Conservation (phyloP, 2,329 filamentous ascomycete genomes). For the Paramyrothecium roridum region DNA sequence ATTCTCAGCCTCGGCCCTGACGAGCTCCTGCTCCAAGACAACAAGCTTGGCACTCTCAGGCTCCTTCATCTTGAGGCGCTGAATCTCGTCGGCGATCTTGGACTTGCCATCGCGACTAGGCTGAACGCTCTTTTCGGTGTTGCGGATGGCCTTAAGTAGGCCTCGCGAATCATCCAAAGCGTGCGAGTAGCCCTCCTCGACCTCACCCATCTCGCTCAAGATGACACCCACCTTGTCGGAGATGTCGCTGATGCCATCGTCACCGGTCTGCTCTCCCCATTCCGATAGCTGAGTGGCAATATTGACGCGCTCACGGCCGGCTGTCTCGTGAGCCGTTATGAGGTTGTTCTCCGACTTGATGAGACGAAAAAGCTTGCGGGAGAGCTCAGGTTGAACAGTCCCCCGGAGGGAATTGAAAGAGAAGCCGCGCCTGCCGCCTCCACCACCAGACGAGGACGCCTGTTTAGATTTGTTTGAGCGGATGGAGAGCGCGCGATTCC, state of each 20-base stretch:
- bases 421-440: slow-evolving; percentile 65
- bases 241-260: slow-evolving; percentile 84
- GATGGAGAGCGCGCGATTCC: slow-evolving; percentile 73
- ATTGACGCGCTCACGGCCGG: slow-evolving; percentile 76
- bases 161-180: slow-evolving; percentile 80
- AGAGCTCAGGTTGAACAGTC: slow-evolving; percentile 80
- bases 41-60: slow-evolving; percentile 78
- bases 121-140: slow-evolving; percentile 94
- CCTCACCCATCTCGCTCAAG: slow-evolving; percentile 87
- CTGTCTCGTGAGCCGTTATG: slow-evolving; percentile 79
- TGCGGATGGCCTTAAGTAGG: slow-evolving; percentile 86
- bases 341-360: slow-evolving; percentile 95
- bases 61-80: slow-evolving; percentile 88
- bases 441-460: slow-evolving; percentile 30
- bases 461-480: slow-evolving; percentile 58
- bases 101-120: slow-evolving; percentile 82
- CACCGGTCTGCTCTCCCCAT: slow-evolving; percentile 90
- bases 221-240: slow-evolving; percentile 95
- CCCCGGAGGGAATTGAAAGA: slow-evolving; percentile 84
- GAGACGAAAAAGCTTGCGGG: slow-evolving; percentile 82
- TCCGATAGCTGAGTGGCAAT: slow-evolving; percentile 91
- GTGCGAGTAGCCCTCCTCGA: slow-evolving; percentile 86
- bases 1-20: slow-evolving; percentile 92
- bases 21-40: slow-evolving; percentile 91
- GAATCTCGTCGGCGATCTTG: slow-evolving; percentile 91